Percentiles rank a stretch among this genome's conserved stretches.
These are phyloP conservation scores for Colletotrichum kahawae DNA, from an alignment of 2,329 filamentous ascomycete genomes.

Conservation along the genomic window DNA sequence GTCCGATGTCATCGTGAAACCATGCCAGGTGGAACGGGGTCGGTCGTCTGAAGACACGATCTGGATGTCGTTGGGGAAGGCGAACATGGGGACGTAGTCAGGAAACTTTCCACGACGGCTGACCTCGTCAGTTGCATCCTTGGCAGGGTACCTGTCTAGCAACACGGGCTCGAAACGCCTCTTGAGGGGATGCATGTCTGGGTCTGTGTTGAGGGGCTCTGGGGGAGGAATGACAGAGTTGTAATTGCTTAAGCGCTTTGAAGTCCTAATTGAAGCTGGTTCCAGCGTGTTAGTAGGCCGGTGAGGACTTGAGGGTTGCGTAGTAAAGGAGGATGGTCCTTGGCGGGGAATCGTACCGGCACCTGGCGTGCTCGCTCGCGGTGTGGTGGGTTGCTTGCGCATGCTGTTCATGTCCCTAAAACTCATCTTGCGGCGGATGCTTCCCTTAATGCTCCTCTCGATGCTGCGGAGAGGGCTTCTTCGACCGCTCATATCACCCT, in stretches of 20 bases:
- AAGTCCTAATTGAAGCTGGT: conserved; percentile 71
- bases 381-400: conserved; percentile 79
- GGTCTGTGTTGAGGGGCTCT: conserved; percentile 86
- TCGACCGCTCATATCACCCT: conserved; percentile 57
- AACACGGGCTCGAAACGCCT: conserved; percentile 95
- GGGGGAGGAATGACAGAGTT: conserved; percentile 96
- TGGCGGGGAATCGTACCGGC: conserved; percentile 17
- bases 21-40: conserved; percentile 97
- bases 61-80: conserved; percentile 96
- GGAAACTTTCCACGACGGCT: conserved; percentile 86
- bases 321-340: conserved; percentile 13
- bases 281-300: conserved; percentile 23
- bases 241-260: conserved; percentile 92
- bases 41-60: conserved; percentile 95
- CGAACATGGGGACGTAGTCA: conserved; percentile 99
- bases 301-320: conserved; percentile 17
- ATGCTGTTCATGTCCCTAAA: conserved; percentile 94
- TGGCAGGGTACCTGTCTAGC: conserved; percentile 90
- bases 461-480: conserved; percentile 60
- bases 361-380: conserved; percentile 21
- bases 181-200: conserved; percentile 94
- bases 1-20: conserved; percentile 95
- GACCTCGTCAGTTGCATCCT: conserved; percentile 79
- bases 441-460: conserved; percentile 77
- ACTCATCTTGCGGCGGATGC: conserved; percentile 90